Evolutionary conservation across 164 flowering plant genomes (phyloP), one percentile per base, ranked within the genome.

Genomic region (Santalum album): DNA sequence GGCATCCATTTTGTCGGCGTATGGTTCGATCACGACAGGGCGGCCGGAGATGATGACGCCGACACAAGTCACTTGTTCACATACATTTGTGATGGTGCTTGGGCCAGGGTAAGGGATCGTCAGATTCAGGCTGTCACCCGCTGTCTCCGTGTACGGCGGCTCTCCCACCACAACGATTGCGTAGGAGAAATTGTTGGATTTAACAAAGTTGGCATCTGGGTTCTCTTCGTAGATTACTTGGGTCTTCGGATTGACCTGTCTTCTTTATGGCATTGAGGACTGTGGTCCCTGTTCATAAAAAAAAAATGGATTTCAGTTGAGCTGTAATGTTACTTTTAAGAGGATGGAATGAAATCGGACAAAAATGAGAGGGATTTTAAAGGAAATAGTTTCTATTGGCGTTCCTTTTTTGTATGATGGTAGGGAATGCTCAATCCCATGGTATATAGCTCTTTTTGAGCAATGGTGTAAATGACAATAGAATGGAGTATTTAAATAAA

Each of bases 1-100:
- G 25, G 50, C 21, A 9, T 46, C 50, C 21, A 46, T 46, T n/a
- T n/a, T n/a, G 12, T 9, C 10, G 9, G 18, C 23, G 14, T 46
- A 46, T 46, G 50, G 50, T 19, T 46, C 50, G 22, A 46, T 46
- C 22, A 46, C 50, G 4, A 46, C 23, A 19, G 50, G 50, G 10
- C 50, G 50, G 21, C 50, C 50, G 2, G 50, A 46, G 23, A 46
- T 14, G 9, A 46, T 16, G 12, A 46, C 23, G 1, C n/a, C 50
- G 15, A 46, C 50, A 16, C 50, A 46, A 12, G n/a, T 46, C 12
- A 46, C 50, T 20, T 12, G 12, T 20, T 5, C 23, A 23, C 50
- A 46, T 5, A 46, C 50, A 20, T 46, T 46, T 5, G 12, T 46
- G 25, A 46, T 23, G 9, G 16, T 19, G 2, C 10, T 16, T 23